phyloP scores from a whole-genome alignment of 768 basidiomycete species.

The Termitomyces bulborhizus region DNA sequence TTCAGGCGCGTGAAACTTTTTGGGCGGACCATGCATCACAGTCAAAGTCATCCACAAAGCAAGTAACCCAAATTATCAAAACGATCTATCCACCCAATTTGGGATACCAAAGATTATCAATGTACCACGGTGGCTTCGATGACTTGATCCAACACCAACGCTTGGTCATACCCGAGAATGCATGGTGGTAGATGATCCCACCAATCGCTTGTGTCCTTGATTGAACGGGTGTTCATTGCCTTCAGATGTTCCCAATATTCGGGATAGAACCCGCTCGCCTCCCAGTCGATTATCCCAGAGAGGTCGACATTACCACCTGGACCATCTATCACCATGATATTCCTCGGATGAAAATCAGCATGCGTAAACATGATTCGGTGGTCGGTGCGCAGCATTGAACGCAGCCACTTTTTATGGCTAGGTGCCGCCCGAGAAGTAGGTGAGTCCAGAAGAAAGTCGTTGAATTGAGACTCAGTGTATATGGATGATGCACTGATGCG shows the following conservation, averaged over 20 bases:
- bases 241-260: slow-evolving; percentile 26
- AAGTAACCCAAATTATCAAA: no score
- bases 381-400: slow-evolving; percentile 3
- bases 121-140: background rate
- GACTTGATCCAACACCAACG: background rate
- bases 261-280: slow-evolving; percentile 21
- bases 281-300: slow-evolving; percentile 25
- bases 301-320: slow-evolving; percentile 12
- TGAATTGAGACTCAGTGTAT: slow-evolving; percentile 6
- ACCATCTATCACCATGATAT: slow-evolving; percentile 23
- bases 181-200: background rate
- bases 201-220: background rate
- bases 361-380: slow-evolving; percentile 23
- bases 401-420: background rate
- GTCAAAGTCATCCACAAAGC: no score
- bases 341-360: slow-evolving; percentile 32
- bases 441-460: slow-evolving; percentile 4
- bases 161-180: background rate
- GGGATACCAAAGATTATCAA: background rate
- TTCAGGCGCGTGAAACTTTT: no score
- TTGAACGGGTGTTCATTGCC: slow-evolving; percentile 10
- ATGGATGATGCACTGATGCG: slow-evolving; percentile 1
- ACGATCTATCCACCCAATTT: no score
- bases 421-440: background rate
- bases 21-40: no score